Evolutionary conservation across 2,329 filamentous ascomycete species (phyloP).

Genomic region (Fusarium luffae): DNA sequence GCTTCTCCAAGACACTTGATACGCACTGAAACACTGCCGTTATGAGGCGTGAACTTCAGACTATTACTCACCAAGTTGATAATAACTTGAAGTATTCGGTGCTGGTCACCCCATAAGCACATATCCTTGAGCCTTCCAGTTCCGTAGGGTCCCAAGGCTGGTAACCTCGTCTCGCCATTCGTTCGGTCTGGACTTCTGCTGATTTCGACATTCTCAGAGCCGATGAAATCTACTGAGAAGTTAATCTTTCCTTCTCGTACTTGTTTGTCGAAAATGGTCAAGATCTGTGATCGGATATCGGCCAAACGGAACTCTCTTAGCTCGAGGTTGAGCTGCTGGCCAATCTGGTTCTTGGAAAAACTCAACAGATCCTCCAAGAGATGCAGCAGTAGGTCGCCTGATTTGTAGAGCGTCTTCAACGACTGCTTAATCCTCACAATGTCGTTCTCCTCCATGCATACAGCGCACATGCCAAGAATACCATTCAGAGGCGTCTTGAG

Average conservation of each 20-base stretch:
- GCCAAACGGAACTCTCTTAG: constrained; percentile 85
- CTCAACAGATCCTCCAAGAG: constrained; percentile 89
- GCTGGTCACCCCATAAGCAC: constrained; percentile 91
- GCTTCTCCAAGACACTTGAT: constrained; percentile 78
- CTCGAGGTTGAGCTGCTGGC: constrained; percentile 82
- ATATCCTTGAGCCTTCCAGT: constrained; percentile 81
- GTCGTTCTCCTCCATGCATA: constrained; percentile 93
- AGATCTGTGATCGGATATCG: constrained; percentile 84
- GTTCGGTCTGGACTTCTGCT: constrained; percentile 49
- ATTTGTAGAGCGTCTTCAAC: constrained; percentile 83
- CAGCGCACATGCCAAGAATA: constrained; percentile 92
- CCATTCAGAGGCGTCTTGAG: constrained; percentile 95
- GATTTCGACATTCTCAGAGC: constrained; percentile 41
- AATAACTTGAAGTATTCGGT: constrained; percentile 90
- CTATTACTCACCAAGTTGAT: constrained; percentile 94
- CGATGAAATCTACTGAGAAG: constrained; percentile 77
- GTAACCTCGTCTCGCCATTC: constrained; percentile 55
- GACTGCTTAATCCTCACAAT: constrained; percentile 81
- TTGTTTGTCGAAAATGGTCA: constrained; percentile 91
- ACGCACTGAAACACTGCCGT: constrained; percentile 78
- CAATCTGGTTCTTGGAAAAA: constrained; percentile 95
- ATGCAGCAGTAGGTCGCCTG: constrained; percentile 80
- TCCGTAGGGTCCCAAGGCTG: constrained; percentile 72
- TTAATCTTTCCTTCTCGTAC: constrained; percentile 82
- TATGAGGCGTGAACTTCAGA: constrained; percentile 86